Conservation (phyloP, 805 yeast genomes). For the Metschnikowia santaceciliae region DNA sequence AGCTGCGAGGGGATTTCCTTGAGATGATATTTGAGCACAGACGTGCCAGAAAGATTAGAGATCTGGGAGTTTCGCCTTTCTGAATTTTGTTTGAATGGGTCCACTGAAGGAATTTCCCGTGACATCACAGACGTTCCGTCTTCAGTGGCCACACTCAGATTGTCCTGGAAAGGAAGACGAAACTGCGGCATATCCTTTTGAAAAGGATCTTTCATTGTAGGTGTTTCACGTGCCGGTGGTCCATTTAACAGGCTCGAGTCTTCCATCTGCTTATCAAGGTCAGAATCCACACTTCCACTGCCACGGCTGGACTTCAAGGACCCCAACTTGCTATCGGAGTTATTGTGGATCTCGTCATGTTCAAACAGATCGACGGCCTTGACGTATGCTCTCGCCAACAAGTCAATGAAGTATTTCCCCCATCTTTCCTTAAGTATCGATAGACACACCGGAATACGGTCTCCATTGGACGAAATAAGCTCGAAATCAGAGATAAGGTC, state of each 20-base stretch:
- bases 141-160: constrained; percentile 4
- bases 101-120: constrained; percentile 19
- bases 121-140: constrained; percentile 1
- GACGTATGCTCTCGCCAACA: constrained; percentile 62
- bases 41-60: constrained; percentile 9
- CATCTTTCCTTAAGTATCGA: constrained; percentile 65
- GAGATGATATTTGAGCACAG: constrained; percentile 13
- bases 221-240: background rate
- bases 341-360: constrained; percentile 19
- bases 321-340: constrained; percentile 3
- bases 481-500: constrained; percentile 67
- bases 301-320: constrained; percentile 12
- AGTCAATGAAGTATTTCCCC: constrained; percentile 66
- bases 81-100: constrained; percentile 21
- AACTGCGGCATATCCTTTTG: constrained; percentile 51
- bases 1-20: constrained; percentile 51
- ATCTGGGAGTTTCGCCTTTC: constrained; percentile 12
- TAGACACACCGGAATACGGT: constrained; percentile 58
- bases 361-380: constrained; percentile 47
- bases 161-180: constrained; percentile 67
- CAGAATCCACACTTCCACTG: constrained; percentile 1
- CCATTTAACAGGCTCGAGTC: background rate
- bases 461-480: constrained; percentile 66
- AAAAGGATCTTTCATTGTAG: constrained; percentile 22
- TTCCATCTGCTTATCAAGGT: background rate